A percentile compares a stretch with the other conserved stretches of the same genome.
phyloP scores from a whole-genome alignment of 225 moss, liverwort and hornwort species.

The Asterella californica region DNA sequence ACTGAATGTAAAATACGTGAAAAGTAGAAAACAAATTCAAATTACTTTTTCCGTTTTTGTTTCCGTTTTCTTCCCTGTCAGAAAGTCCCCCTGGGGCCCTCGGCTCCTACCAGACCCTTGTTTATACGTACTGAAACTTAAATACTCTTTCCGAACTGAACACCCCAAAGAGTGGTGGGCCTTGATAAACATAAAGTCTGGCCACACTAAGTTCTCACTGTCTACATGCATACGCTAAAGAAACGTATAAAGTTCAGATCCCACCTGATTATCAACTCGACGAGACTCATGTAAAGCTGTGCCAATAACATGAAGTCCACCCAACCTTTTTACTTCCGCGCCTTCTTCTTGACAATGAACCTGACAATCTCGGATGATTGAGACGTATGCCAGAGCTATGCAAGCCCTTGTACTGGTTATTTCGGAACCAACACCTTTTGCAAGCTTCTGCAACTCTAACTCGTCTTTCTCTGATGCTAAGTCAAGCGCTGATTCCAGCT shows the following conservation, averaged over 20 bases:
- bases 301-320: constrained; percentile 94
- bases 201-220: too few species aligned
- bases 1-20: too few species aligned
- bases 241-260: background rate
- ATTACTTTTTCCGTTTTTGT: too few species aligned
- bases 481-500: constrained; percentile 66
- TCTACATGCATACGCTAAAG: too few species aligned
- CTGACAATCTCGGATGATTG: constrained; percentile 74
- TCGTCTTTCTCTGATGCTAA: constrained; percentile 62
- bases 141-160: background rate
- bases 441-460: constrained; percentile 53
- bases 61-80: too few species aligned
- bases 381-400: constrained; percentile 79
- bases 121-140: background rate
- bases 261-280: constrained; percentile 94
- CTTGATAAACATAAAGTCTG: too few species aligned
- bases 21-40: too few species aligned
- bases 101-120: background rate
- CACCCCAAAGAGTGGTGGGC: too few species aligned
- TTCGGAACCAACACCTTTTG: constrained; percentile 55
- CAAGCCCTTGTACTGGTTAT: constrained; percentile 49
- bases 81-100: too few species aligned
- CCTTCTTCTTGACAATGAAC: constrained; percentile 81
- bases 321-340: constrained; percentile 79
- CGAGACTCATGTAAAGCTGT: constrained; percentile 95